Evolutionary conservation across 78 protist genomes (phyloP).

Genomic region (Dictyostelium brefeldianum): DNA sequence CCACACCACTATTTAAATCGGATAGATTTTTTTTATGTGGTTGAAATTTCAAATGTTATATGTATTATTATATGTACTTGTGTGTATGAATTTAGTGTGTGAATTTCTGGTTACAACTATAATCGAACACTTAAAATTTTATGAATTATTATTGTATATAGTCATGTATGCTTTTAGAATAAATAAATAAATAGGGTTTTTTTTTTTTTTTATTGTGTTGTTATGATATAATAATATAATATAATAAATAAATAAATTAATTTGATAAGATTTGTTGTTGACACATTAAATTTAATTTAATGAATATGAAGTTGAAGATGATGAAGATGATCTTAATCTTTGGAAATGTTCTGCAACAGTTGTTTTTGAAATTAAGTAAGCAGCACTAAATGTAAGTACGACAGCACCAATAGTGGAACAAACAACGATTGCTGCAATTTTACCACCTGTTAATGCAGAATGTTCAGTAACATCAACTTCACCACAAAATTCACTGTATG

Average conservation of each 20-base stretch:
- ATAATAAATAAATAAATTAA: not conserved
- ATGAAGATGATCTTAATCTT: not conserved
- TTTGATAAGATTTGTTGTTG: not conserved
- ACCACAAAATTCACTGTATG: constrained; percentile 28
- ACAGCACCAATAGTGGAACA: not conserved
- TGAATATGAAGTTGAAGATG: not conserved
- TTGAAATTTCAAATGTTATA: no score
- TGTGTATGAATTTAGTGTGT: no score
- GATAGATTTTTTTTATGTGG: no score
- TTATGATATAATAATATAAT: not conserved
- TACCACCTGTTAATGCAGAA: not conserved
- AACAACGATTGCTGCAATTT: constrained; percentile 36
- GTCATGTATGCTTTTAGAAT: no score
- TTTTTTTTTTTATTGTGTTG: no score
- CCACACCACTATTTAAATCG: no score
- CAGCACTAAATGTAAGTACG: constrained; percentile 33
- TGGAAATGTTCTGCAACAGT: not conserved
- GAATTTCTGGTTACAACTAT: no score
- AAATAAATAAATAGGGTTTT: no score
- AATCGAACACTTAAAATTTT: no score
- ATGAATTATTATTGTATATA: no score
- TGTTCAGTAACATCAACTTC: not conserved
- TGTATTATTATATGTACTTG: no score
- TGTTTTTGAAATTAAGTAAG: constrained; percentile 5
- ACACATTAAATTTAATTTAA: not conserved